These are phyloP conservation scores for Drechslerella coelobrocha DNA, from an alignment of 2,329 filamentous ascomycete species.

Conservation along the genomic window DNA sequence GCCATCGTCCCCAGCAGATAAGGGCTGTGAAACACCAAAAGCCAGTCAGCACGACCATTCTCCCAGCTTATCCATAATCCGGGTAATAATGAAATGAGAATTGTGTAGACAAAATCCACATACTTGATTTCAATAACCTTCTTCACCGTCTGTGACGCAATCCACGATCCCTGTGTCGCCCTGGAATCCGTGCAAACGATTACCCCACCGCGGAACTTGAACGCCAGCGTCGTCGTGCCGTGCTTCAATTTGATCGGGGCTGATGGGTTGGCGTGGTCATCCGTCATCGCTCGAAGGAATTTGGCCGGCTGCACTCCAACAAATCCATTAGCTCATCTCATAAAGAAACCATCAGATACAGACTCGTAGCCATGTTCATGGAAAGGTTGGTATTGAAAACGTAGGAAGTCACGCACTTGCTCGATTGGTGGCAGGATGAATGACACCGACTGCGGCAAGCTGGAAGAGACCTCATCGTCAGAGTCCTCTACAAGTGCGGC, in stretches of 20 bases:
- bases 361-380: conserved; percentile 2
- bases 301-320: conserved; percentile 71
- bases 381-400: background rate
- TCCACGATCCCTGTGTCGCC: conserved; percentile 98
- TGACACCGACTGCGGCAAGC: conserved; percentile 82
- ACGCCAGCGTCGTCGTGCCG: conserved; percentile 96
- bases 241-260: conserved; percentile 99
- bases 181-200: conserved; percentile 97
- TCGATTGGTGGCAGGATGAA: conserved; percentile 94
- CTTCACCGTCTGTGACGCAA: conserved; percentile 99
- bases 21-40: conserved; percentile 32
- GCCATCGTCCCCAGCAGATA: conserved; percentile 93
- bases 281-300: conserved; percentile 95
- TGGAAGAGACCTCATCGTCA: conserved; percentile 73
- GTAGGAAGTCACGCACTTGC: conserved; percentile 68
- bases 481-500: conserved; percentile 63
- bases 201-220: conserved; percentile 97
- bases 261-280: conserved; percentile 94
- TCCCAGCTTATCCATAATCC: background rate
- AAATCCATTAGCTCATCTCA: conserved; percentile 12
- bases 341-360: conserved; percentile 25
- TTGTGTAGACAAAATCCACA: too few species aligned
- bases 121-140: conserved; percentile 99
- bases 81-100: background rate
- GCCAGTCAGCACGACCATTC: conserved; percentile 16